phyloP scores from a whole-genome alignment of 2,329 filamentous ascomycete genomes.

The Xylariaceae sp. region DNA sequence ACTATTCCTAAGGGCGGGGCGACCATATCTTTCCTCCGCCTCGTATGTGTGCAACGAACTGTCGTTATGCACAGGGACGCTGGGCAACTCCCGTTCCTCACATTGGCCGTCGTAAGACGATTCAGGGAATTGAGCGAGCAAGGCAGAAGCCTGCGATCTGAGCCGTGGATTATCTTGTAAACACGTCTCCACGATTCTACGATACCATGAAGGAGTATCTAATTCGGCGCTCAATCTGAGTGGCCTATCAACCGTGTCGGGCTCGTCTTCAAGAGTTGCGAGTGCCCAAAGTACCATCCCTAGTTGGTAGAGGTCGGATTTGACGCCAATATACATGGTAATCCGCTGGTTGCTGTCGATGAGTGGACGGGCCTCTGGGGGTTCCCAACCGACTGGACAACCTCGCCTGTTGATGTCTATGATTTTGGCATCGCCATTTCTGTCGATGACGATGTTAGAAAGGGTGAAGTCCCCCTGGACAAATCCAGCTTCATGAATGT shows the following conservation, averaged over 20 bases:
- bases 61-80: constrained; percentile 39
- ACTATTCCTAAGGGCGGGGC: constrained; percentile 37
- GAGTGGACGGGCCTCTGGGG: constrained; percentile 79
- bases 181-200: constrained; percentile 68
- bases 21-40: constrained; percentile 33
- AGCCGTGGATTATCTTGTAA: constrained; percentile 67
- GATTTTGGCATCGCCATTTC: constrained; percentile 80
- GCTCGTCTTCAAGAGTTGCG: constrained; percentile 82
- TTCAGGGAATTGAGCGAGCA: constrained; percentile 64
- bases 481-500: constrained; percentile 93
- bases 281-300: constrained; percentile 97
- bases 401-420: constrained; percentile 97
- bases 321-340: constrained; percentile 96
- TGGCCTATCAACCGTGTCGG: constrained; percentile 71
- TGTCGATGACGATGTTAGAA: constrained; percentile 93
- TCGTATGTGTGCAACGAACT: constrained; percentile 37
- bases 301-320: constrained; percentile 91
- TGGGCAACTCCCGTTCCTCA: constrained; percentile 28
- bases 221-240: constrained; percentile 54
- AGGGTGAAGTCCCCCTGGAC: constrained; percentile 97
- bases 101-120: constrained; percentile 25
- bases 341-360: constrained; percentile 87
- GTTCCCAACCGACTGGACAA: constrained; percentile 97
- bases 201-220: constrained; percentile 74
- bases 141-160: constrained; percentile 65